Conservation (phyloP, 768 basidiomycete genomes). For the Melanogaster broomeanus region DNA sequence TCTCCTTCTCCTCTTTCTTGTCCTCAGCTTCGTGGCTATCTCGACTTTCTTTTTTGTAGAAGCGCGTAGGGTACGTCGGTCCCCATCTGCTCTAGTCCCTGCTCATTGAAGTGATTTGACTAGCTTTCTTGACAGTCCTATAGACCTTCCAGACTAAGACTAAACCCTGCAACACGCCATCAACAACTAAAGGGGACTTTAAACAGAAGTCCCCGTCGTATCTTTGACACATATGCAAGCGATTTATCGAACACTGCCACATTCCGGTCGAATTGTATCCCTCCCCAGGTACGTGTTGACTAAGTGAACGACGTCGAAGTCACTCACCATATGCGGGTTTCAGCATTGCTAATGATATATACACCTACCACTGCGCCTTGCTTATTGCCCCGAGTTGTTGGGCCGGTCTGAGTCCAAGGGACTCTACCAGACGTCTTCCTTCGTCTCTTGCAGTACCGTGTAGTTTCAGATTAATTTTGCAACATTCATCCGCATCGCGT, state of each 20-base stretch:
- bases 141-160: conserved; percentile 14
- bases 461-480: too few species aligned
- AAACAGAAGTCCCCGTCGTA: conserved; percentile 23
- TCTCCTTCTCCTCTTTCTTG: conserved; percentile 29
- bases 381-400: too few species aligned
- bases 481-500: not conserved
- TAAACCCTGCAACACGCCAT: not conserved
- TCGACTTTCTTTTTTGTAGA: conserved; percentile 34
- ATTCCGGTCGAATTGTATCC: conserved; percentile 10
- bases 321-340: too few species aligned
- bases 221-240: not conserved
- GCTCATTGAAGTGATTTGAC: conserved; percentile 4
- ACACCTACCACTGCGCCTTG: not conserved
- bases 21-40: conserved; percentile 28
- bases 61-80: conserved; percentile 24
- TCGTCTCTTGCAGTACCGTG: too few species aligned
- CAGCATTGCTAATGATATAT: too few species aligned
- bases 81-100: not conserved
- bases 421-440: too few species aligned
- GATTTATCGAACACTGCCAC: conserved; percentile 22
- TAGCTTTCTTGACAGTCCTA: conserved; percentile 13
- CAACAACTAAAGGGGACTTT: conserved; percentile 24
- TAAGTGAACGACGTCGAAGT: not conserved
- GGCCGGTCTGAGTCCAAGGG: too few species aligned
- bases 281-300: not conserved